Base-by-base conservation (phyloP, 208 protist genomes). In the Acanthamoeba sp. region DNA sequence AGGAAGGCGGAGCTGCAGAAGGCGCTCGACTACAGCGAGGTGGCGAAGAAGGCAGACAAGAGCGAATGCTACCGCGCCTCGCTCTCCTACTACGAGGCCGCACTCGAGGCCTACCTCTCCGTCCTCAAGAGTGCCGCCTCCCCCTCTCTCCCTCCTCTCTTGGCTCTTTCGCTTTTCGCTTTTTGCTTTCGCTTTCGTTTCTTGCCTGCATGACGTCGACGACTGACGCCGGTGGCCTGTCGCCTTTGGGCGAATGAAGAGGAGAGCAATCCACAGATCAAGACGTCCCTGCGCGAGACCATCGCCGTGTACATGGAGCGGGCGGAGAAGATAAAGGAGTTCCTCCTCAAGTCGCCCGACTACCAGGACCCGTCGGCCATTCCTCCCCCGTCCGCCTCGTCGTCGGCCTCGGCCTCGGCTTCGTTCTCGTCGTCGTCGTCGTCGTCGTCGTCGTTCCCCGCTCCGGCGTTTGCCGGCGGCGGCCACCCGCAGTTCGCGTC, bases 251-350 rank as follows among this genome's bases (percentile, higher is more conserved):
- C 59, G 14, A 59, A 59, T 59, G 64, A n/a, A 89, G 80, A 64
- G 45, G 80, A 89, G 29, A 89, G 27, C 29, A 89, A 89, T 29
- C 80, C 80, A 12, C 80, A 89, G 52, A 89, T 89, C 45, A 89
- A 89, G 80, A 89, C 80, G 50, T 89, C 80, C 1, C 48, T 89
- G n/a, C 80, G 80, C 29, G 80, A 89, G 48, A 89, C 80, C 20
- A 64, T 59, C n/a, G 80, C 50, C 38, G 80, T 89, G 29, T 89
- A 89, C 52, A 89, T 89, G 80, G 80, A 89, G 52, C 80, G 80
- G n/a, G 80, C 80, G 52, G 80, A 89, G 52, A 89, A 89, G 52
- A 89, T 89, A 1, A 89, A 89, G 36, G 80, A 89, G 80, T 89
- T 89, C 52, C 48, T 89, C 32, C 45, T 89, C 80, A 89, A 89